Conservation (phyloP, 176 grass and related monocot genomes). For the Guadua angustifolia region DNA sequence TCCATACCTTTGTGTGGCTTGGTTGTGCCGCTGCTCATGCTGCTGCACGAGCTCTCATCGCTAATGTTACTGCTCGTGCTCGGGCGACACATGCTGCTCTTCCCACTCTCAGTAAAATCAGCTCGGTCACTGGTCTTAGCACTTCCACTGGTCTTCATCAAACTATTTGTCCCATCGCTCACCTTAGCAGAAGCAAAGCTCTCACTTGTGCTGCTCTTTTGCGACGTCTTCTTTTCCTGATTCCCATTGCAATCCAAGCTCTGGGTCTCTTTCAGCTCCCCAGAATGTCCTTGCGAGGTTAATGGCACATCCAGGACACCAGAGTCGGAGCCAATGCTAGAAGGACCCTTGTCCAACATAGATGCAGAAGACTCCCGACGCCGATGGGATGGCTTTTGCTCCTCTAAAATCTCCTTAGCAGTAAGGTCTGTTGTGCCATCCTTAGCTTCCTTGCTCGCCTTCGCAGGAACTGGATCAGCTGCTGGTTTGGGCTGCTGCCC, state of each 20-base stretch:
- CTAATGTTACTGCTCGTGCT: constrained; percentile 72
- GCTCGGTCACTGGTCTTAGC: constrained; percentile 57
- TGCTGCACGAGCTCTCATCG: constrained; percentile 73
- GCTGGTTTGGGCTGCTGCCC: constrained; percentile 7
- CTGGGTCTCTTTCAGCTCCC: constrained; percentile 47
- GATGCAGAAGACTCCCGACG: constrained; percentile 48
- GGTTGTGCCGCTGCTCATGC: constrained; percentile 57
- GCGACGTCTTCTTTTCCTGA: constrained; percentile 53
- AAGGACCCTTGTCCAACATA: constrained; percentile 52
- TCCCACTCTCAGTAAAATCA: constrained; percentile 47
- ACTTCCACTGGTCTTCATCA: constrained; percentile 56
- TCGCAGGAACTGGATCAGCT: constrained; percentile 22
- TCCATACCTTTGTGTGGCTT: constrained; percentile 73
- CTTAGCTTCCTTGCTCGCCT: not conserved
- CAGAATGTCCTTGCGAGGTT: constrained; percentile 29
- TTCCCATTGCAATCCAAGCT: constrained; percentile 43
- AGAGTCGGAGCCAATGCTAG: constrained; percentile 45
- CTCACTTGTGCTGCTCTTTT: constrained; percentile 69
- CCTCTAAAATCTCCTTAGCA: constrained; percentile 31
- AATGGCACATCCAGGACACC: constrained; percentile 43
- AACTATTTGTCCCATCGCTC: constrained; percentile 56
- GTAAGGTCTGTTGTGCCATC: not conserved
- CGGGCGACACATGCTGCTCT: constrained; percentile 73
- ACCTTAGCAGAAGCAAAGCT: constrained; percentile 70
- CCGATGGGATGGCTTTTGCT: constrained; percentile 44